These are phyloP conservation scores for Fraxinus latifolia DNA, from an alignment of 305 asterid genomes.

Conservation along the genomic window DNA sequence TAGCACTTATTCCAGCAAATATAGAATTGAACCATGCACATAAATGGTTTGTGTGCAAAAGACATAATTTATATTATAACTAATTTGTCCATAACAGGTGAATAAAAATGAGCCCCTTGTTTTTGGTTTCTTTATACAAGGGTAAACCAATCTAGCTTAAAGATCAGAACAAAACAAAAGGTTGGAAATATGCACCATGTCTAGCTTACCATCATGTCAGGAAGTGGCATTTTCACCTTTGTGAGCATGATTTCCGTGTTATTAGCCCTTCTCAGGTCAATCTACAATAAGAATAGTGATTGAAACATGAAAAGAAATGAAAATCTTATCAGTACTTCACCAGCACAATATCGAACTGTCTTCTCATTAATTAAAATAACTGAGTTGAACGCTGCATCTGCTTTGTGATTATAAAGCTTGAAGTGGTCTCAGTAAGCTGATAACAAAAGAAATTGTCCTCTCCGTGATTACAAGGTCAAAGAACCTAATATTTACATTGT, in stretches of 20 bases:
- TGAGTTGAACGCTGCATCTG: neutral
- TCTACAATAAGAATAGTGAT: slow-evolving; percentile 39
- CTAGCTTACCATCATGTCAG: slow-evolving; percentile 89
- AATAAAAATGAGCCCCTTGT: neutral
- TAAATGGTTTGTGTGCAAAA: neutral
- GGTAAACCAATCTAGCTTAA: neutral
- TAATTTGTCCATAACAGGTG: neutral
- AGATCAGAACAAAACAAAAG: neutral
- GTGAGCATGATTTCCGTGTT: slow-evolving; percentile 97
- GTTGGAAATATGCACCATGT: neutral
- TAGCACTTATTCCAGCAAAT: neutral
- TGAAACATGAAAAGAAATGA: slow-evolving; percentile 16
- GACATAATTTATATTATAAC: neutral
- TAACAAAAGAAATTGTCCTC: neutral
- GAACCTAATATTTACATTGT: neutral
- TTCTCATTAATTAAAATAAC: neutral
- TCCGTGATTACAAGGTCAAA: neutral
- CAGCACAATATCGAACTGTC: neutral
- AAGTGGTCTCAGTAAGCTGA: neutral
- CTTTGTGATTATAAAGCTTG: neutral
- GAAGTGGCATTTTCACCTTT: slow-evolving; percentile 98
- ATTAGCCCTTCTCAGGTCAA: slow-evolving; percentile 95
- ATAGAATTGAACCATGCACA: neutral
- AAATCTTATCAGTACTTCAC: neutral
- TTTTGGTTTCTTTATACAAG: neutral